Evolutionary conservation across 805 yeast genomes (phyloP).

Genomic region (Blastobotrys parvus): DNA sequence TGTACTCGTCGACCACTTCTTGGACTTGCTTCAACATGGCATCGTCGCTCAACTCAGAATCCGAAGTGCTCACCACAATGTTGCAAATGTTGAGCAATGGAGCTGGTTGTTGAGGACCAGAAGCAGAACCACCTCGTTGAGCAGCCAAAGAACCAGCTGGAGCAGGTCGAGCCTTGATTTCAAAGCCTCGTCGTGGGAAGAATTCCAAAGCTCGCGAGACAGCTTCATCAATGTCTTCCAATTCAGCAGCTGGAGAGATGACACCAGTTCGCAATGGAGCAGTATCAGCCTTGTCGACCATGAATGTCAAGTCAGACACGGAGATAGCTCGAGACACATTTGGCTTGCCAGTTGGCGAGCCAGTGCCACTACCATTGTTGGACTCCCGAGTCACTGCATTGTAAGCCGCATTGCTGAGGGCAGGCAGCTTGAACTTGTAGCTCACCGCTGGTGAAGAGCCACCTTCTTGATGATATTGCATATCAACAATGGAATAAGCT

Average conservation of each 20-base stretch:
- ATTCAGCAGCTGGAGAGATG: conserved; percentile 66
- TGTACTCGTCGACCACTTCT: conserved; percentile 57
- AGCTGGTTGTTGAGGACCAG: conserved; percentile 1
- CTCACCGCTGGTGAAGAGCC: conserved; percentile 57
- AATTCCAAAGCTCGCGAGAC: conserved; percentile 66
- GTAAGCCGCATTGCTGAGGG: conserved; percentile 61
- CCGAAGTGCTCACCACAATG: conserved; percentile 64
- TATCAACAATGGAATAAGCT: conserved; percentile 81
- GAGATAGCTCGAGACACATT: conserved; percentile 59
- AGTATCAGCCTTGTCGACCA: conserved; percentile 56
- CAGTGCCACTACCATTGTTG: conserved; percentile 30
- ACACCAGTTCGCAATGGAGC: conserved; percentile 78
- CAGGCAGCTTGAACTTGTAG: conserved; percentile 84
- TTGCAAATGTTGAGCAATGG: conserved; percentile 70
- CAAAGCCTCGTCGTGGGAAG: conserved; percentile 41
- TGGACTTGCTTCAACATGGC: conserved; percentile 55
- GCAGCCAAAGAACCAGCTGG: conserved; percentile 31
- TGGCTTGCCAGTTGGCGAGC: conserved; percentile 12
- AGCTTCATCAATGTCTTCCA: conserved; percentile 86
- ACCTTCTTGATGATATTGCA: conserved; percentile 48
- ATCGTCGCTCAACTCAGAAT: conserved; percentile 65
- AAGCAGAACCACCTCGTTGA: too few relatives aligned
- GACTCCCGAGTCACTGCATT: conserved; percentile 38
- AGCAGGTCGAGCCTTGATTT: conserved; percentile 29
- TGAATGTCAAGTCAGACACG: conserved; percentile 83